Percentiles rank a stretch among this genome's conserved stretches.
Evolutionary conservation across 441 rosid species (phyloP).

Genomic region (Populus hybrid): DNA sequence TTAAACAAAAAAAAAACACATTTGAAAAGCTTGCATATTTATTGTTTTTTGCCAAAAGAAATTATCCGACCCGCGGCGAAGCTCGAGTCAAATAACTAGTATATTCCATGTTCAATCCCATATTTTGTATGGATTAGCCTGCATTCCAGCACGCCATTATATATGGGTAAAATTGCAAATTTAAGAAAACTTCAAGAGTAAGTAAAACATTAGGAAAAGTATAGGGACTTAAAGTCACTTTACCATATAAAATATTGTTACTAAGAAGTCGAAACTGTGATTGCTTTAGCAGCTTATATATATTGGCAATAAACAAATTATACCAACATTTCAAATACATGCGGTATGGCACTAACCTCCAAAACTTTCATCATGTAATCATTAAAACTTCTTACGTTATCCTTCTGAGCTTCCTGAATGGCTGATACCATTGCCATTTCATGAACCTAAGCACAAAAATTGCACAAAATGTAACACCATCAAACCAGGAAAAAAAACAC

Average conservation of each 20-base stretch:
- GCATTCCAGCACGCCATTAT: not conserved
- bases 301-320: not conserved
- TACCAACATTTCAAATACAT: no score
- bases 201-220: not conserved
- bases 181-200: no score
- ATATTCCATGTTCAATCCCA: not conserved
- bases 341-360: conserved; percentile 38
- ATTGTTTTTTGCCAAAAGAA: not conserved
- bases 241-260: not conserved
- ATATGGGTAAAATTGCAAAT: not conserved
- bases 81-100: no score
- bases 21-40: not conserved
- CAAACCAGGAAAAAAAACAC: no score
- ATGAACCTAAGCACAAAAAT: conserved; percentile 26
- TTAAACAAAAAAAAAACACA: no score
- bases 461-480: no score
- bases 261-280: not conserved
- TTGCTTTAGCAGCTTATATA: not conserved
- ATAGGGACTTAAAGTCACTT: not conserved
- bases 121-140: not conserved
- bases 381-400: conserved; percentile 80
- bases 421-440: conserved; percentile 98
- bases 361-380: conserved; percentile 80
- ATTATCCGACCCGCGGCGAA: no score
- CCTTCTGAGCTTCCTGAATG: conserved; percentile 95